A percentile compares a stretch with the other conserved stretches of the same genome.
phyloP scores from a whole-genome alignment of 208 protist species.

The Trypanosoma theileri region DNA sequence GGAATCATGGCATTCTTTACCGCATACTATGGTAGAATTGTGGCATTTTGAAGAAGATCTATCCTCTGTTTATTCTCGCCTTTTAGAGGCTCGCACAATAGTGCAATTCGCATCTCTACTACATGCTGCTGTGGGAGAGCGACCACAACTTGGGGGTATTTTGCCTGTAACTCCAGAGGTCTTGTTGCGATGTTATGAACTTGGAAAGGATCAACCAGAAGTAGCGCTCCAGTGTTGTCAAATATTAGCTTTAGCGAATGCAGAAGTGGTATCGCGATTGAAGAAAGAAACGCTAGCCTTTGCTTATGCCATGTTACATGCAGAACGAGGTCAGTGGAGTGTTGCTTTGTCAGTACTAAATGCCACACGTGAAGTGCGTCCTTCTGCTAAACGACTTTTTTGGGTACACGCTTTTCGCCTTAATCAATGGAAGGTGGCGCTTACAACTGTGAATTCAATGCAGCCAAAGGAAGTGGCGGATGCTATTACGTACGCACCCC shows the following conservation, averaged over 20 bases:
- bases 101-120: conserved; percentile 57
- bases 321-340: conserved; percentile 38
- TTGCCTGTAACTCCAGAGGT: conserved; percentile 53
- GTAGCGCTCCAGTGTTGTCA: conserved; percentile 50
- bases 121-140: conserved; percentile 42
- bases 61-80: conserved; percentile 28
- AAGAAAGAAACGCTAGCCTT: conserved; percentile 53
- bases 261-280: conserved; percentile 19
- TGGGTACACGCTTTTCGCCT: conserved; percentile 9
- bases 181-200: conserved; percentile 47
- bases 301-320: conserved; percentile 42
- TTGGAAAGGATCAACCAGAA: conserved; percentile 34
- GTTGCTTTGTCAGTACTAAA: conserved; percentile 45
- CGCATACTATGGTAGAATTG: conserved; percentile 31
- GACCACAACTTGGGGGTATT: conserved; percentile 51
- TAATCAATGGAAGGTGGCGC: conserved; percentile 15
- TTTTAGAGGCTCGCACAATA: conserved; percentile 34
- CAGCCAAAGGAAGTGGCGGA: conserved; percentile 17
- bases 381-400: conserved; percentile 45
- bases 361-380: conserved; percentile 41
- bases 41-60: conserved; percentile 37
- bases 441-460: conserved; percentile 3
- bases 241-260: conserved; percentile 44
- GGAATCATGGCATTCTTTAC: conserved; percentile 19
- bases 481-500: conserved; percentile 30